These are phyloP conservation scores for Nannochloropsis salina DNA, from an alignment of 108 stramenopile genomes.

Conservation along the genomic window DNA sequence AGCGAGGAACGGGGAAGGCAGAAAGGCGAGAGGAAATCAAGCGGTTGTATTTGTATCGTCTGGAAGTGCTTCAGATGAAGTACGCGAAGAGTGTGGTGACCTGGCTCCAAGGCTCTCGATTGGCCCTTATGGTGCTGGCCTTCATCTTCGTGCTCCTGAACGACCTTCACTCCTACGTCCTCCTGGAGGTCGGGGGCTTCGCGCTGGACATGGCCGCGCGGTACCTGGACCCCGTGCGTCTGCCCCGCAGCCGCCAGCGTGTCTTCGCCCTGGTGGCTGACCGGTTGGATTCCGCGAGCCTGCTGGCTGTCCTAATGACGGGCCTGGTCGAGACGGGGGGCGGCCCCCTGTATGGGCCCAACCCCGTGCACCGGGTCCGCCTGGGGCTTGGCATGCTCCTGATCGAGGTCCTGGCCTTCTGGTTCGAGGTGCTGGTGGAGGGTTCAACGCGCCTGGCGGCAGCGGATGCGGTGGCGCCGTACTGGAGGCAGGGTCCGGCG, in stretches of 20 bases:
- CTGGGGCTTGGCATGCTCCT: background rate
- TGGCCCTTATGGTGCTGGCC: background rate
- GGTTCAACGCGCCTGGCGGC: background rate
- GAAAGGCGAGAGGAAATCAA: background rate
- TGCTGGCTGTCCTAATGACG: background rate
- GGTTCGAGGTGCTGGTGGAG: constrained; percentile 8
- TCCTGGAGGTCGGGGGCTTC: background rate
- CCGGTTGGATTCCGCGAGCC: constrained; percentile 1
- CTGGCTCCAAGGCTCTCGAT: background rate
- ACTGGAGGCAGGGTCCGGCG: background rate
- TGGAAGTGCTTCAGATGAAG: background rate
- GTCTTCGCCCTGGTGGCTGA: background rate
- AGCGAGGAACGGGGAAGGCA: background rate
- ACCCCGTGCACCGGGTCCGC: background rate
- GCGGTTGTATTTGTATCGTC: constrained; percentile 3
- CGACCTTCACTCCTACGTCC: background rate
- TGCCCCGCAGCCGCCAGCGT: background rate
- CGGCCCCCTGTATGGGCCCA: background rate
- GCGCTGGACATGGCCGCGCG: background rate
- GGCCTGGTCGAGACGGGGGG: background rate
- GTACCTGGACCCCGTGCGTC: constrained; percentile 3
- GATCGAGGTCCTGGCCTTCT: background rate
- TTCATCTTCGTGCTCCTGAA: background rate
- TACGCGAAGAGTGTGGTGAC: background rate
- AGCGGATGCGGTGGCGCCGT: background rate